Evolutionary conservation across 441 rosid species (phyloP).

Genomic region (Omphalea diandra): DNA sequence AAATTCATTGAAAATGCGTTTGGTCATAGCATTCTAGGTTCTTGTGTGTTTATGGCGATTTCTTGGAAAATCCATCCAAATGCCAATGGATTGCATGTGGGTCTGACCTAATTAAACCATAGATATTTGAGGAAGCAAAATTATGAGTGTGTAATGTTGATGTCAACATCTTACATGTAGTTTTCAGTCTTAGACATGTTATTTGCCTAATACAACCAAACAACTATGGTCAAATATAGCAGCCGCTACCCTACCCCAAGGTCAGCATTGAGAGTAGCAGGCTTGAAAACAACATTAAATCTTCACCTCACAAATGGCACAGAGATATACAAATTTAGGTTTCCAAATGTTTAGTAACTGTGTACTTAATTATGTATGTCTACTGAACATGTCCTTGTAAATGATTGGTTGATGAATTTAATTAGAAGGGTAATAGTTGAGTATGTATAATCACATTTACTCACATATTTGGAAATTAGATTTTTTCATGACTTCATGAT

Average conservation of each 20-base stretch:
- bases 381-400: no score
- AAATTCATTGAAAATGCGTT: neutral
- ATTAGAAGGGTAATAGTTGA: no score
- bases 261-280: no score
- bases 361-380: no score
- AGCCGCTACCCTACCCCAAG: conserved; percentile 30
- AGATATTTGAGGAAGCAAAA: no score
- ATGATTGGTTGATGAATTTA: no score
- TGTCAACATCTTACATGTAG: conserved; percentile 16
- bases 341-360: conserved; percentile 24
- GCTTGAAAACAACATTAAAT: conserved; percentile 29
- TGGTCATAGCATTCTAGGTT: neutral
- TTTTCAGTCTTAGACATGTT: neutral
- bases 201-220: conserved; percentile 11
- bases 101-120: conserved; percentile 20
- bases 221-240: conserved; percentile 45
- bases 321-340: no score
- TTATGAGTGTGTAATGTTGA: conserved; percentile 1
- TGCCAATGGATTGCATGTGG: conserved; percentile 23
- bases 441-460: no score
- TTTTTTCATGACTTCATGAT: no score
- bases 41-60: neutral
- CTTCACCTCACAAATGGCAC: conserved; percentile 23
- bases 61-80: neutral
- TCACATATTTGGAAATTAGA: no score